Evolutionary conservation across 371 early-diverging fungal genomes (phyloP).

Genomic region (Mortierella sp.): DNA sequence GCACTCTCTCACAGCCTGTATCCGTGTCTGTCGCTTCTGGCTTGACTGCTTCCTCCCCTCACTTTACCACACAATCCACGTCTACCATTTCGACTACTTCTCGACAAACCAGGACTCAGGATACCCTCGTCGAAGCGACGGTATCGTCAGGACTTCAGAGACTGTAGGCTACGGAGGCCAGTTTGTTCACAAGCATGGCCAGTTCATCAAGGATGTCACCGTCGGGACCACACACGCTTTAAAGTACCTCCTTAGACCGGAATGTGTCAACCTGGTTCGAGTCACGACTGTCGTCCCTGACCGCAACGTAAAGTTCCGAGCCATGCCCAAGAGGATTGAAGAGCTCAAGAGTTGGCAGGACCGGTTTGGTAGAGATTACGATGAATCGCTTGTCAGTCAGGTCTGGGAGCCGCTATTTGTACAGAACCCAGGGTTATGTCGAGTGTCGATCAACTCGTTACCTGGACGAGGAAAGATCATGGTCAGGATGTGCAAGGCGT

Average conservation of each 20-base stretch:
- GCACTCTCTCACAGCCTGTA: neutral
- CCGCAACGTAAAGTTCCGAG: neutral
- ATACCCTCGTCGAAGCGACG: neutral
- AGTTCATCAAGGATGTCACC: neutral
- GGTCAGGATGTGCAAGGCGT: neutral
- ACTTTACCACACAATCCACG: neutral
- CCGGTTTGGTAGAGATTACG: neutral
- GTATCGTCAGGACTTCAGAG: neutral
- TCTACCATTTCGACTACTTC: constrained; percentile 1
- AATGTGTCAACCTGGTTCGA: neutral
- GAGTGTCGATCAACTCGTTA: neutral
- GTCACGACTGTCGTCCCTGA: neutral
- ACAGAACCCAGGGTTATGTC: neutral
- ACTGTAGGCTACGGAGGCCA: neutral
- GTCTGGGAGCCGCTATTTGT: neutral
- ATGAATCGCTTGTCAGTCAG: neutral
- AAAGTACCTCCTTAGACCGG: neutral
- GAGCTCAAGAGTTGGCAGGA: neutral
- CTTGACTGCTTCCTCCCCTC: neutral
- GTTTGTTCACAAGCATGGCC: neutral
- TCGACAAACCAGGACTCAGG: neutral
- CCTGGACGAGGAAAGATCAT: neutral
- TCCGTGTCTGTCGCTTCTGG: neutral
- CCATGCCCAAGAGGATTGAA: neutral
- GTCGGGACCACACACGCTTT: neutral